Base-by-base conservation (phyloP, 805 yeast species). In the Yarrowia bubula region DNA sequence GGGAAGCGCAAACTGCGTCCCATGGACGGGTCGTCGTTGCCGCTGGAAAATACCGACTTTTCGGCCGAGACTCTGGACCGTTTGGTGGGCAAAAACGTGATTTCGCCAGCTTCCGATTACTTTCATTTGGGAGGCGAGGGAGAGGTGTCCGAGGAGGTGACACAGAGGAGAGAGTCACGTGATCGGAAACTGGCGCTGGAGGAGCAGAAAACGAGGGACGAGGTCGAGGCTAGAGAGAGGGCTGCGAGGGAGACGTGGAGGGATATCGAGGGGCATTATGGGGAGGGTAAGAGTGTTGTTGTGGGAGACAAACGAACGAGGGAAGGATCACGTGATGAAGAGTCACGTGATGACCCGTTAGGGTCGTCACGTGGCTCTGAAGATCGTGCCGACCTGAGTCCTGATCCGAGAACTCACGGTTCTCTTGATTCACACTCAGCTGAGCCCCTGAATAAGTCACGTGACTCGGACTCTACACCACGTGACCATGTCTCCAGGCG, bases 21-120 rank as follows among this genome's bases (percentile, higher is more conserved):
- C 22, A 22, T 44, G 42, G 64, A 58, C 51, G 51, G 64, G 10
- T 58, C 64, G 11, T n/a, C 41, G 22, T 18, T 58, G 32, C 64
- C 64, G 51, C 35, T 58, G 17, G 64, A 58, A 44, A 58, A 58
- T 35, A 58, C 64, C 7, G 51, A 43, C 14, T 43, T 43, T 35
- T 39, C 43, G 10, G 51, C 41, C 41, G 43, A 58, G 10, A 37
- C 57, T 11, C 57, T 50, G 14, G 43, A 51, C 7, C 17, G 57
- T 7, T 32, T 50, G 42, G 53, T 17, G 8, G 55, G 55, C 1
- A 9, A 18, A 6, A 48, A 48, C 32, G 17, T 48, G 7, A 41
- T 35, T 11, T 33, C 41, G 8, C 32, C 55, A 5, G 55, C 39
- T 1, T 15, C 39, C 11, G 53, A 48, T 10, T 48, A 48, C 6